These are phyloP conservation scores for Claviceps pazoutovae DNA, from an alignment of 2,329 filamentous ascomycete genomes.

Conservation along the genomic window DNA sequence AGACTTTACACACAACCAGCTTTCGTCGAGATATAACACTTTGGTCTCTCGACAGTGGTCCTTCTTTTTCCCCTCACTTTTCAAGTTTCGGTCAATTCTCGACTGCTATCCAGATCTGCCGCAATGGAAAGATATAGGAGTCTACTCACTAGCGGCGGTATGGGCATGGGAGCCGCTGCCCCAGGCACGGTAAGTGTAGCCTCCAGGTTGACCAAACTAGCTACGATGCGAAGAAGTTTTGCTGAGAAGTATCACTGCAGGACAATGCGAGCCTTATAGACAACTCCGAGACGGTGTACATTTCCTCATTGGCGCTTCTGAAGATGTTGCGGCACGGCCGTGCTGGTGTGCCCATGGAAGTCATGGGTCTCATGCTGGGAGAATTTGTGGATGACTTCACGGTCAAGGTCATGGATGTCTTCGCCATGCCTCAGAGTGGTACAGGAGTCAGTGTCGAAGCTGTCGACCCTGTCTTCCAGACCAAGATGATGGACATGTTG, in stretches of 20 bases:
- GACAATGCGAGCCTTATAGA: slow-evolving; percentile 88
- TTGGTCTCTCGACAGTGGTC: neutral
- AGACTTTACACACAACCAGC: neutral
- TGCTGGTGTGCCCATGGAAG: slow-evolving; percentile 97
- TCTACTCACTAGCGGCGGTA: slow-evolving; percentile 67
- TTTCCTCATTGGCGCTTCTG: slow-evolving; percentile 87
- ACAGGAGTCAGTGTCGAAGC: slow-evolving; percentile 97
- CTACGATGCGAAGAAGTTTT: neutral
- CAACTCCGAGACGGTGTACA: slow-evolving; percentile 98
- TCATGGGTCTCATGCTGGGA: slow-evolving; percentile 98
- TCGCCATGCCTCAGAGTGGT: slow-evolving; percentile 97
- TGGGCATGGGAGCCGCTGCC: slow-evolving; percentile 41
- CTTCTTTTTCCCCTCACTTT: neutral
- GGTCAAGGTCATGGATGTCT: slow-evolving; percentile 94
- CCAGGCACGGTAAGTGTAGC: slow-evolving; percentile 25
- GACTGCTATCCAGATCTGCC: slow-evolving; percentile 2
- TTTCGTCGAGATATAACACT: neutral
- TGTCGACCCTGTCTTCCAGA: slow-evolving; percentile 96
- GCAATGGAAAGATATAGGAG: slow-evolving; percentile 84
- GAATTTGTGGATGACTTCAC: slow-evolving; percentile 99
- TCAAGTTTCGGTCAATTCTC: neutral
- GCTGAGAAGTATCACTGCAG: slow-evolving; percentile 27
- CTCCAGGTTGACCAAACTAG: neutral
- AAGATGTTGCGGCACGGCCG: slow-evolving; percentile 98
- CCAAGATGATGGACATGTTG: slow-evolving; percentile 99